Percentiles rank a stretch among this genome's conserved stretches.
These are phyloP conservation scores for Escovopsis sp. DNA, from an alignment of 2,329 filamentous ascomycete genomes.

Conservation along the genomic window DNA sequence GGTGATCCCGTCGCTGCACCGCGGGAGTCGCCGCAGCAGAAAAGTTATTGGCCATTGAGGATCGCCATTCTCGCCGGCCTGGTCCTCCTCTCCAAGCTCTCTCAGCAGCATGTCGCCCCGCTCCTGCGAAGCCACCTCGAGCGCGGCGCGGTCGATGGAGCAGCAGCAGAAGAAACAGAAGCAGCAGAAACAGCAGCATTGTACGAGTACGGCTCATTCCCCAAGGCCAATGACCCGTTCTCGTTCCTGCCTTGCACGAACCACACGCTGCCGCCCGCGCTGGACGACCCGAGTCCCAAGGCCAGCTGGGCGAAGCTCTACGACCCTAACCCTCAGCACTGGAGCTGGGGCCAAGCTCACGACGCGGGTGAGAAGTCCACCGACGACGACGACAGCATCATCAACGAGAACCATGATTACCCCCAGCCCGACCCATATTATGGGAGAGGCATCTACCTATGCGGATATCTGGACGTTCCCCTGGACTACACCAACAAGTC, in stretches of 20 bases:
- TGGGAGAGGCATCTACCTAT: conserved; percentile 30
- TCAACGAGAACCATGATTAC: background rate
- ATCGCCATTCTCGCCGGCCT: background rate
- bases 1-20: background rate
- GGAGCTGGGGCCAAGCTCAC: conserved; percentile 27
- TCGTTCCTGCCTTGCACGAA: conserved; percentile 32
- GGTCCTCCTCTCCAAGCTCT: background rate
- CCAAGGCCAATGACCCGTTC: conserved; percentile 27
- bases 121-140: no score
- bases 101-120: no score
- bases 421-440: conserved; percentile 16
- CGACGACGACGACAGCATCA: no score
- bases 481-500: conserved; percentile 31
- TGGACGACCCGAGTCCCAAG: conserved; percentile 23
- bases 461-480: conserved; percentile 32
- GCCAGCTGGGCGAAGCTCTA: conserved; percentile 25
- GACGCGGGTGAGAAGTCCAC: background rate
- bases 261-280: conserved; percentile 22
- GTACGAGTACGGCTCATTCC: conserved; percentile 18
- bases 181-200: no score
- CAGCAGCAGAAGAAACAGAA: no score
- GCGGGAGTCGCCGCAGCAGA: background rate
- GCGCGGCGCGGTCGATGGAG: no score
- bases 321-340: conserved; percentile 27
- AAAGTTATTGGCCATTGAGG: conserved; percentile 1